These are phyloP conservation scores for Pascua sp. DNA, from an alignment of 1,284 basidiomycete genomes.

Conservation along the genomic window DNA sequence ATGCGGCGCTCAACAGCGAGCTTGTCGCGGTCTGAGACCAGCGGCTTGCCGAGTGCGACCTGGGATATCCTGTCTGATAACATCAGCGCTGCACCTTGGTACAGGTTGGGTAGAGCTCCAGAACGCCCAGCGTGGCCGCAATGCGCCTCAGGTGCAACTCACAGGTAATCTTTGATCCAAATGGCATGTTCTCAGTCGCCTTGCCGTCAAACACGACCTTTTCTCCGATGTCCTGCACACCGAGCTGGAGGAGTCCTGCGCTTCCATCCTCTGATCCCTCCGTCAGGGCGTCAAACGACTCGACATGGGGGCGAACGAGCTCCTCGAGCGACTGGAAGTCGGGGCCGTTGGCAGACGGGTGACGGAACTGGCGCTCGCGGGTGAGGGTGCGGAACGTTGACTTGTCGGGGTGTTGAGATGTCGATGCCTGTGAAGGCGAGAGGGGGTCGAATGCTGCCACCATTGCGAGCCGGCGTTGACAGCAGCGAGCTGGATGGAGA, in stretches of 20 bases:
- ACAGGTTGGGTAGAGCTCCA: not conserved
- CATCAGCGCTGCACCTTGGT: conserved; percentile 1
- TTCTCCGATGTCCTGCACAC: conserved; percentile 77
- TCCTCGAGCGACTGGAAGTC: conserved; percentile 83
- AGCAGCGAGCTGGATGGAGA: conserved; percentile 1
- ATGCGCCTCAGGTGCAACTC: conserved; percentile 39
- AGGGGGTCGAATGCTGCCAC: conserved; percentile 39
- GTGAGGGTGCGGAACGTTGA: conserved; percentile 74
- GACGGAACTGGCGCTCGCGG: conserved; percentile 75
- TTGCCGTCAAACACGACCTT: conserved; percentile 90
- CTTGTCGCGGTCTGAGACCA: conserved; percentile 80
- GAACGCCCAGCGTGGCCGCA: too few species aligned
- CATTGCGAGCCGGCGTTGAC: conserved; percentile 10
- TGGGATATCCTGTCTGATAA: conserved; percentile 80
- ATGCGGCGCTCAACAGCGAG: conserved; percentile 71
- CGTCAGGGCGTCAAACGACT: conserved; percentile 94
- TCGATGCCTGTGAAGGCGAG: conserved; percentile 34
- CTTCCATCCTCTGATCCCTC: conserved; percentile 76
- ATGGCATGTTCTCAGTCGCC: conserved; percentile 58
- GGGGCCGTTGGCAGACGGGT: conserved; percentile 67
- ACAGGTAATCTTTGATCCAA: conserved; percentile 80
- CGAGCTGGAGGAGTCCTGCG: conserved; percentile 74
- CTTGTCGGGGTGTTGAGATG: conserved; percentile 28
- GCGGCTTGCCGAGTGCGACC: conserved; percentile 77
- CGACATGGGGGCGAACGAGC: conserved; percentile 88